Evolutionary conservation across 805 yeast genomes (phyloP).

Genomic region (Cyberlindnera suaveolens): DNA sequence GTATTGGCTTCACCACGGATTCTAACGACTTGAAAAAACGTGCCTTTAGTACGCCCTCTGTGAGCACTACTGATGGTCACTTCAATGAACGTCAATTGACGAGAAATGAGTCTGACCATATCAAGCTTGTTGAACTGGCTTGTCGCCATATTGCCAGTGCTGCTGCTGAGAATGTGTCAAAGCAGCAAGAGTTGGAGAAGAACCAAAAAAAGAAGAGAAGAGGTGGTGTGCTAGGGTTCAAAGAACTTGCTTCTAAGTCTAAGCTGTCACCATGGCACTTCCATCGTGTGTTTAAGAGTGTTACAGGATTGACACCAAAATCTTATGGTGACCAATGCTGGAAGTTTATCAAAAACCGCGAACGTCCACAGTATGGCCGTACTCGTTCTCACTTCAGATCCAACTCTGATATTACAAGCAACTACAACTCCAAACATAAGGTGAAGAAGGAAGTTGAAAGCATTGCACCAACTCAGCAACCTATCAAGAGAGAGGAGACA

Average conservation of each 20-base stretch:
- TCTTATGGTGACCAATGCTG: slow-evolving; percentile 83
- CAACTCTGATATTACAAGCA: slow-evolving; percentile 15
- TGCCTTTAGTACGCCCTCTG: slow-evolving; percentile 19
- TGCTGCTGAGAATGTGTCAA: slow-evolving; percentile 45
- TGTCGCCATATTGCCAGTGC: slow-evolving; percentile 81
- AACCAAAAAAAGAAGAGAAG: slow-evolving; percentile 48
- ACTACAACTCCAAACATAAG: slow-evolving; percentile 5
- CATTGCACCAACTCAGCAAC: slow-evolving; percentile 3
- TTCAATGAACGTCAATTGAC: slow-evolving; percentile 27
- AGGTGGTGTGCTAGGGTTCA: slow-evolving; percentile 78
- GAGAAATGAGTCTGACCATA: slow-evolving; percentile 63
- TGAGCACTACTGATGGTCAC: slow-evolving; percentile 12
- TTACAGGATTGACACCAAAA: slow-evolving; percentile 83
- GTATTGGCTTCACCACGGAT: slow-evolving; percentile 43
- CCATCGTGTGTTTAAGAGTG: slow-evolving; percentile 82
- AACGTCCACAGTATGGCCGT: slow-evolving; percentile 15
- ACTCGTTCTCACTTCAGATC: slow-evolving; percentile 22
- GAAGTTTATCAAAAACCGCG: slow-evolving; percentile 41
- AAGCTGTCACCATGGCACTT: slow-evolving; percentile 89
- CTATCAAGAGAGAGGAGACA: background rate
- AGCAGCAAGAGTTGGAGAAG: slow-evolving; percentile 8
- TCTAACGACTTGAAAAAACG: slow-evolving; percentile 20
- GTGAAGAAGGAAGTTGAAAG: slow-evolving; percentile 4
- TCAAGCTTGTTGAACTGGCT: slow-evolving; percentile 65
- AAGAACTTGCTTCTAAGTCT: slow-evolving; percentile 80